Evolutionary conservation across 2,329 filamentous ascomycete genomes (phyloP).

Genomic region (Pseudogymnoascus pannorum): DNA sequence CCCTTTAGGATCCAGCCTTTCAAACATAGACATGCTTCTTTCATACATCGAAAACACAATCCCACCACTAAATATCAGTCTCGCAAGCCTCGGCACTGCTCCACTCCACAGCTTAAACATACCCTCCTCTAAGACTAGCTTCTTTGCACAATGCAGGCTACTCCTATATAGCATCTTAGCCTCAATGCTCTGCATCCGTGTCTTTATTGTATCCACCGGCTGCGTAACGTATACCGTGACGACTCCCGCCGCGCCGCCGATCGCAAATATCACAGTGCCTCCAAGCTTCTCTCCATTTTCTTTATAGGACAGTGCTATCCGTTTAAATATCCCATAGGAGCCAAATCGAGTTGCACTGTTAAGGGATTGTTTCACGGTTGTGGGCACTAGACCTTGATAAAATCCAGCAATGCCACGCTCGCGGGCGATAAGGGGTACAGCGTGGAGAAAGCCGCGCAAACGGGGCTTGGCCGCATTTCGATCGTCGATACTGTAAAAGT

Average conservation of each 20-base stretch:
- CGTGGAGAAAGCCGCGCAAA: conserved; percentile 90
- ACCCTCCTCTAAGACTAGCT: conserved; percentile 85
- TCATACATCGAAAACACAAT: conserved; percentile 99
- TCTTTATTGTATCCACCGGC: conserved; percentile 89
- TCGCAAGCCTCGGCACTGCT: conserved; percentile 73
- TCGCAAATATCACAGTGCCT: conserved; percentile 79
- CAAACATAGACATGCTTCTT: conserved; percentile 87
- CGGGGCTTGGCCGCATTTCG: conserved; percentile 78
- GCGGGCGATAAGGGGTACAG: conserved; percentile 74
- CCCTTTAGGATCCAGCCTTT: conserved; percentile 70
- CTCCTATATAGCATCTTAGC: conserved; percentile 76
- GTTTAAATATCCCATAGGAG: conserved; percentile 82
- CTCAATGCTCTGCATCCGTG: conserved; percentile 94
- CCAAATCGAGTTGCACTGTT: conserved; percentile 93
- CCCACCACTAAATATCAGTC: conserved; percentile 84
- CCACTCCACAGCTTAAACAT: conserved; percentile 90
- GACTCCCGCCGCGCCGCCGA: conserved; percentile 80
- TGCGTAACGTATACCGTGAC: conserved; percentile 80
- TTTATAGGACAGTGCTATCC: conserved; percentile 85
- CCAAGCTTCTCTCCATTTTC: conserved; percentile 93
- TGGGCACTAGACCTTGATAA: conserved; percentile 94
- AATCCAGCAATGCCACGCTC: conserved; percentile 87
- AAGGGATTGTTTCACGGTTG: conserved; percentile 86
- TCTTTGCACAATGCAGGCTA: conserved; percentile 71
- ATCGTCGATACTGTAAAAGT: conserved; percentile 69